These are phyloP conservation scores for Cyberlindnera mycetangii DNA, from an alignment of 805 yeast genomes.

Conservation along the genomic window DNA sequence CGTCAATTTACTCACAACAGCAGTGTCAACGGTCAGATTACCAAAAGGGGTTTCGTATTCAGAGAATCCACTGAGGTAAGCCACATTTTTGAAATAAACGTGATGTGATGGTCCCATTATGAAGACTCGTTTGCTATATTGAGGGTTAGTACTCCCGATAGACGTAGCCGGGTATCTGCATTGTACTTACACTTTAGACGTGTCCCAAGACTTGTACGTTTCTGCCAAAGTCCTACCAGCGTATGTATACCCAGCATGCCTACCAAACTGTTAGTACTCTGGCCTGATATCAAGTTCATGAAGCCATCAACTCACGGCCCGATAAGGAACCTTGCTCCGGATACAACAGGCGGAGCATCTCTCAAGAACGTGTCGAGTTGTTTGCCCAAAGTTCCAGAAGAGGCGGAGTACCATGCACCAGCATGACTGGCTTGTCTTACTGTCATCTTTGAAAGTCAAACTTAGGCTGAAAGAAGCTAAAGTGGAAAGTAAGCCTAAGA, in stretches of 20 bases:
- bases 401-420: slow-evolving; percentile 81
- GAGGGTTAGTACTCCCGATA: slow-evolving; percentile 3
- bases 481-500: neutral
- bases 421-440: slow-evolving; percentile 58
- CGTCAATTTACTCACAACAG: slow-evolving; percentile 36
- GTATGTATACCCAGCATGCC: slow-evolving; percentile 89
- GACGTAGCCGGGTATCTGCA: neutral
- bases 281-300: too few relatives aligned
- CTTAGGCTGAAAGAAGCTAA: neutral
- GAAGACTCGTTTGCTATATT: slow-evolving; percentile 55
- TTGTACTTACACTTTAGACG: slow-evolving; percentile 37
- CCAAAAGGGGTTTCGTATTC: slow-evolving; percentile 84
- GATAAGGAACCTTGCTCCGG: slow-evolving; percentile 48
- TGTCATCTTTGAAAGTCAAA: too few relatives aligned
- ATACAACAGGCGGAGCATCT: slow-evolving; percentile 31
- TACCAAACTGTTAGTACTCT: slow-evolving; percentile 20
- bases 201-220: slow-evolving; percentile 71
- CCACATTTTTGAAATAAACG: slow-evolving; percentile 66
- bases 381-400: slow-evolving; percentile 37
- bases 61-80: slow-evolving; percentile 49
- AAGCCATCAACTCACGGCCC: slow-evolving; percentile 58
- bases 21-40: slow-evolving; percentile 59
- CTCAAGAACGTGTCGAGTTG: slow-evolving; percentile 51
- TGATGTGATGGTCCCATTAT: slow-evolving; percentile 93
- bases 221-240: slow-evolving; percentile 78